Conservation (phyloP, 2,329 filamentous ascomycete species). For the Gyromitra esculenta region DNA sequence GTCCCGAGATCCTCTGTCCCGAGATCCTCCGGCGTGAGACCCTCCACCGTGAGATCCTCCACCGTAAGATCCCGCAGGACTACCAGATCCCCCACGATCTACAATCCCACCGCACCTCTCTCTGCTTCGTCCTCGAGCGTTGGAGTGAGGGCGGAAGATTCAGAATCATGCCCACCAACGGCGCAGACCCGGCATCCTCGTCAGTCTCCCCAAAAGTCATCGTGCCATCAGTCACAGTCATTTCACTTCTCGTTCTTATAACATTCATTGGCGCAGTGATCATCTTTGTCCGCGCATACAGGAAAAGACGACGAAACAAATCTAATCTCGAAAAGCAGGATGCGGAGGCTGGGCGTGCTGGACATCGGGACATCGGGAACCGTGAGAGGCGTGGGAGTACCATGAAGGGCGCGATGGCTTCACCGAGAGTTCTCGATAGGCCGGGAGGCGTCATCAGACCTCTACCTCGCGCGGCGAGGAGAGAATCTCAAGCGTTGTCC, state of each 20-base stretch:
- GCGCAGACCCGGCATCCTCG: slow-evolving; percentile 47
- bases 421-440: neutral
- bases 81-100: slow-evolving; percentile 13
- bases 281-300: slow-evolving; percentile 53
- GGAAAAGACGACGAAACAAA: slow-evolving; percentile 34
- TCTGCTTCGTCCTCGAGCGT: slow-evolving; percentile 18
- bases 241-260: slow-evolving; percentile 55
- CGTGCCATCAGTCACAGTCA: slow-evolving; percentile 51
- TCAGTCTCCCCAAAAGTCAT: slow-evolving; percentile 55
- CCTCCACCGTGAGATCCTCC: slow-evolving; percentile 17
- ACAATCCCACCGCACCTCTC: slow-evolving; percentile 26
- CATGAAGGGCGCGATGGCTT: neutral
- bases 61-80: neutral
- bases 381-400: slow-evolving; percentile 10
- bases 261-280: slow-evolving; percentile 53
- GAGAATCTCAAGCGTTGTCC: slow-evolving; percentile 8
- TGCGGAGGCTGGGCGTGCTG: slow-evolving; percentile 15
- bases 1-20: neutral
- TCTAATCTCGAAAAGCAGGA: slow-evolving; percentile 34
- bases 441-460: slow-evolving; percentile 9
- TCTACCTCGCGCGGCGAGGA: slow-evolving; percentile 8
- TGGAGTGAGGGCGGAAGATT: slow-evolving; percentile 27
- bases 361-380: slow-evolving; percentile 1
- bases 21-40: slow-evolving; percentile 9
- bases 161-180: slow-evolving; percentile 42